Base-by-base conservation (phyloP, 2,329 filamentous ascomycete genomes). In the Exophiala sp. region DNA sequence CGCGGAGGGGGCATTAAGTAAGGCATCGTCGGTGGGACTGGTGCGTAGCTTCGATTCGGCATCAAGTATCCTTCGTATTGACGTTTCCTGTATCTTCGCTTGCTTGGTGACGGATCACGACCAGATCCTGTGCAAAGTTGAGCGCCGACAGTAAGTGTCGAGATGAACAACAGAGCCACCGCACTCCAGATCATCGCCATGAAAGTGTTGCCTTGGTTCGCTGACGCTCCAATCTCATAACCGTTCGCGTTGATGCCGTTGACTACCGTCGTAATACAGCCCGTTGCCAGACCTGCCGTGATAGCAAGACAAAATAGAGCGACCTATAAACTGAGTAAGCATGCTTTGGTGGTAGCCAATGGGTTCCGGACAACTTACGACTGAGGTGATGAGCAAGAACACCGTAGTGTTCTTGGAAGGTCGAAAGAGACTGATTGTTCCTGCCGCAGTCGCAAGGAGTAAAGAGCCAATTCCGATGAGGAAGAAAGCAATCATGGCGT, bases 151-250 rank as follows among this genome's bases (percentile, higher is more conserved):
- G 47, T 50, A n/a, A 50, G 18, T 10, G 47, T 33, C 6, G 47
- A 50, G 12, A 50, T n/a, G 33, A 50, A 42, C 2, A 50, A 24
- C 0, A 50, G 35, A 3, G 47, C 47, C 8, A 50, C 47, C 1
- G 47, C 47, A 16, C 35, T 50, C 47, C 47, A 50, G 4, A 50
- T 42, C 47, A 50, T n/a, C 1, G 47, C 47, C n/a, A 50, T 14
- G n/a, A 50, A 50, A 5, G 16, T 29, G 12, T 42, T 50, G 2
- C 47, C 47, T 50, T 50, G 47, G 4, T 40, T 5, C 18, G 47
- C 47, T 3, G 47, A 50, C 9, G 42, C 38, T n/a, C 47, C 47
- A 42, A 50, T 41, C 9, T 50, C 12, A 16, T 42, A 35, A 1
- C 47, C 47, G 12, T 41, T 50, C 5, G 36, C 16, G n/a, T 50